Conservation (phyloP, 345 rosid species). For the Citrus unshiu region DNA sequence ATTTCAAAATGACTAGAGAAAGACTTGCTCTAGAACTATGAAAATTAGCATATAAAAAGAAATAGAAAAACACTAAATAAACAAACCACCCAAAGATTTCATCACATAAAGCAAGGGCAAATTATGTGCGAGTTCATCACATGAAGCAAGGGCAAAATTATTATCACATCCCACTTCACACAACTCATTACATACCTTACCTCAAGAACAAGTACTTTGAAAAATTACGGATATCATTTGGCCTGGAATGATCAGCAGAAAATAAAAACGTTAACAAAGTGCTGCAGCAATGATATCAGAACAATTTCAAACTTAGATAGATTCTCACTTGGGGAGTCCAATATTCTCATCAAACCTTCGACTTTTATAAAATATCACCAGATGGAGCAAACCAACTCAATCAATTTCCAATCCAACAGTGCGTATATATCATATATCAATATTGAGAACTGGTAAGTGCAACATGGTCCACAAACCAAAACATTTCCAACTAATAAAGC, state of each 20-base stretch:
- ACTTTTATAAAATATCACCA: slow-evolving; percentile 81
- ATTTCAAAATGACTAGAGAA: neutral
- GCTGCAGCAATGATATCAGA: neutral
- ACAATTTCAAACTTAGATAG: slow-evolving; percentile 11
- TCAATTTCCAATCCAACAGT: slow-evolving; percentile 57
- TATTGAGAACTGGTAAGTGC: too few relatives aligned
- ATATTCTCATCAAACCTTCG: slow-evolving; percentile 81
- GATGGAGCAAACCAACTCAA: slow-evolving; percentile 77
- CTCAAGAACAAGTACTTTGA: slow-evolving; percentile 94
- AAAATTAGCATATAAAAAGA: neutral
- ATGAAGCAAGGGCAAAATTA: neutral
- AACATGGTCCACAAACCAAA: too few relatives aligned
- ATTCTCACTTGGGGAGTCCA: slow-evolving; percentile 89
- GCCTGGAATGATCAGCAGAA: slow-evolving; percentile 52
- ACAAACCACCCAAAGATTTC: neutral
- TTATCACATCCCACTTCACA: too few relatives aligned
- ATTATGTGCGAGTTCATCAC: too few relatives aligned
- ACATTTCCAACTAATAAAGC: too few relatives aligned
- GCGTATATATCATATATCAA: too few relatives aligned
- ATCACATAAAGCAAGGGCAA: neutral
- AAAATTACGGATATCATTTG: slow-evolving; percentile 89
- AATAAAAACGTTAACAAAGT: slow-evolving; percentile 4
- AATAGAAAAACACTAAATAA: neutral
- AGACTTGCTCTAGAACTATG: neutral
- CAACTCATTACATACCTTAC: slow-evolving; percentile 28